These are phyloP conservation scores for Boletus speciosus DNA, from an alignment of 768 basidiomycete species.

Conservation along the genomic window DNA sequence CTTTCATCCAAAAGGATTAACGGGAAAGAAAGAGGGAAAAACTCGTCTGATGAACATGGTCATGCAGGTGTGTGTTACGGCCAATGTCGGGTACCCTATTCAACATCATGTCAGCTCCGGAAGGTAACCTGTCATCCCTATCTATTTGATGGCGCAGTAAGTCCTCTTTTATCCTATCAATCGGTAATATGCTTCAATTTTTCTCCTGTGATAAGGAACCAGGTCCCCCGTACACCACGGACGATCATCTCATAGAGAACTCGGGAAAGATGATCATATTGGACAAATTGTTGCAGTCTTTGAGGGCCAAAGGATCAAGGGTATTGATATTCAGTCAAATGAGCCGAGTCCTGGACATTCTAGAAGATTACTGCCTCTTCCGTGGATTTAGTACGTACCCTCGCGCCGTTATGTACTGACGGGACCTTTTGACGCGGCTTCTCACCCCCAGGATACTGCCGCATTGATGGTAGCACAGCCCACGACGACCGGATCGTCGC, in stretches of 20 bases:
- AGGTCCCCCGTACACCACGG: conserved; percentile 96
- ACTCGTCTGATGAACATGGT: conserved; percentile 98
- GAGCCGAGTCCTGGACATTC: conserved; percentile 94
- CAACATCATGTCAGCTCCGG: conserved; percentile 42
- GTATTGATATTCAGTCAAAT: conserved; percentile 98
- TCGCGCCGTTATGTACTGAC: neutral
- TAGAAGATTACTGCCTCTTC: conserved; percentile 97
- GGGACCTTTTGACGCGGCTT: conserved; percentile 1
- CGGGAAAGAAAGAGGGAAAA: conserved; percentile 98
- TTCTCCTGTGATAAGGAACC: conserved; percentile 62
- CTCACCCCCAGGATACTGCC: conserved; percentile 73
- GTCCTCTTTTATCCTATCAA: conserved; percentile 15
- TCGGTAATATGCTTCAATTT: neutral
- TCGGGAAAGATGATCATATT: conserved; percentile 97
- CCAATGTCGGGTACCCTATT: neutral
- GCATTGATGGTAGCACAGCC: conserved; percentile 93
- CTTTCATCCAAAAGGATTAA: conserved; percentile 52
- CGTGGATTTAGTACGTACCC: conserved; percentile 69
- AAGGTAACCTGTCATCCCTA: conserved; percentile 92
- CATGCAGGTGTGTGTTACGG: conserved; percentile 71
- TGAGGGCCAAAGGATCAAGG: conserved; percentile 92
- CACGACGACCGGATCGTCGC: conserved; percentile 95
- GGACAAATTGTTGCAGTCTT: conserved; percentile 82
- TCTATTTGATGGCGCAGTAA: conserved; percentile 86
- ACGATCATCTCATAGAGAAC: conserved; percentile 92